Conservation (phyloP, 75 land plant genomes). For the Pinus tabuliformis region DNA sequence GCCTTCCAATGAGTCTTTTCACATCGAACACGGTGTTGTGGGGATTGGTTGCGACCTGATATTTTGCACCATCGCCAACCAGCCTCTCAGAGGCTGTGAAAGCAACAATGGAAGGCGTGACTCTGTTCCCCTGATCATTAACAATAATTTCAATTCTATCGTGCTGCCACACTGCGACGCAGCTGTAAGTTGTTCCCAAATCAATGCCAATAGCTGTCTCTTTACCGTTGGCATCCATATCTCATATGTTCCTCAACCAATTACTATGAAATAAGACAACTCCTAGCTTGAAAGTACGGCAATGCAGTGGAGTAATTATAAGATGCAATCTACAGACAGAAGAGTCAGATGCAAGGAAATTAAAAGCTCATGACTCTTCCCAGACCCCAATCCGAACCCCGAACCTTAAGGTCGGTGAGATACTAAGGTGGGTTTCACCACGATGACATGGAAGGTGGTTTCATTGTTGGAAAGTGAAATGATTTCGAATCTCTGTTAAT, state of each 20-base stretch:
- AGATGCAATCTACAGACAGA: too few species aligned
- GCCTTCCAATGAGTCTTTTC: constrained; percentile 70
- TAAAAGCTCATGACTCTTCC: too few species aligned
- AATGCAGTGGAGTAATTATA: too few species aligned
- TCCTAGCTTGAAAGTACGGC: too few species aligned
- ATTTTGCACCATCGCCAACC: constrained; percentile 53
- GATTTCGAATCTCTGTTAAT: too few species aligned
- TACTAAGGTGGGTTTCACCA: too few species aligned
- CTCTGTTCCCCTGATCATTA: constrained; percentile 51
- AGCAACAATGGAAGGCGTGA: constrained; percentile 53
- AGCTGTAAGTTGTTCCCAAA: constrained; percentile 37
- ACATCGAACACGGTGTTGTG: constrained; percentile 63
- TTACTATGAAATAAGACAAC: too few species aligned
- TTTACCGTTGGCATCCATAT: constrained; percentile 22
- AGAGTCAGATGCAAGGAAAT: too few species aligned
- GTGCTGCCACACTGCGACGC: constrained; percentile 31
- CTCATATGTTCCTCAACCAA: neutral
- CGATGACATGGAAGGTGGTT: too few species aligned
- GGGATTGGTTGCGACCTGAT: constrained; percentile 56
- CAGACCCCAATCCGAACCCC: too few species aligned
- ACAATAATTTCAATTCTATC: constrained; percentile 42
- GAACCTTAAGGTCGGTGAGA: too few species aligned
- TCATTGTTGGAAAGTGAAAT: too few species aligned
- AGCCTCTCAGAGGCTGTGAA: constrained; percentile 42
- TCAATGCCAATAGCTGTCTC: constrained; percentile 42